Base-by-base conservation (phyloP, 257 asterid species). In the Fraxinus quadrangulata region DNA sequence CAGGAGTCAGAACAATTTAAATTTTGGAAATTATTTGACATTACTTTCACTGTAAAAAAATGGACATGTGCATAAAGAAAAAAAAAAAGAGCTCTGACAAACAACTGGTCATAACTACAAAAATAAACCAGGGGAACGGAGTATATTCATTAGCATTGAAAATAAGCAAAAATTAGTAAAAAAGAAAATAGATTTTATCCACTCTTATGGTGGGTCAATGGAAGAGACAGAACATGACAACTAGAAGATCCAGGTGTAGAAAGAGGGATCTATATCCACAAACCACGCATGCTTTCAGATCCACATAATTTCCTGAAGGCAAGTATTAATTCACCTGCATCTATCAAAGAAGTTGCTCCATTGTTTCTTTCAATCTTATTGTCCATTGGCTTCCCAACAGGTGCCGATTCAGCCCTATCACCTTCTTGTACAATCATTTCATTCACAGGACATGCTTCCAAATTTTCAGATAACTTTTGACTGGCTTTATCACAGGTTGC, bases 401-500 rank as follows among this genome's bases (percentile, higher is more conserved):
- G 84, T 8, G 77, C 83, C 42, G 59, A 89, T 80, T 83, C 90
- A 76, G 77, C 78, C 31, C 76, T 82, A 72, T 73, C 85, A 23
- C 72, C 86, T 26, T 81, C 81, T 82, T 76, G 85, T 72, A 66
- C 78, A 73, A 28, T 82, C 37, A 77, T 78, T 67, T 79, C 83
- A 75, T 75, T 75, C 71, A 79, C 65, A 74, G 84, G 69, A 76
- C 56, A 59, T 70, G 34, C 8, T n/a, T 84, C 87, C 34, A 68
- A 78, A 30, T 70, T 66, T 72, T 78, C 78, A 33, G 71, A 56
- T 79, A 42, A 79, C 80, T 83, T 84, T 71, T 67, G 65, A 59
- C 61, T 28, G 59, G 76, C 79, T 70, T 82, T 92, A 61, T 74
- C 75, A 42, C 76, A 79, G 45, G 67, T 65, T 75, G 82, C 77